Evolutionary conservation across 305 asterid species (phyloP).

Genomic region (Plantago coronopus): DNA sequence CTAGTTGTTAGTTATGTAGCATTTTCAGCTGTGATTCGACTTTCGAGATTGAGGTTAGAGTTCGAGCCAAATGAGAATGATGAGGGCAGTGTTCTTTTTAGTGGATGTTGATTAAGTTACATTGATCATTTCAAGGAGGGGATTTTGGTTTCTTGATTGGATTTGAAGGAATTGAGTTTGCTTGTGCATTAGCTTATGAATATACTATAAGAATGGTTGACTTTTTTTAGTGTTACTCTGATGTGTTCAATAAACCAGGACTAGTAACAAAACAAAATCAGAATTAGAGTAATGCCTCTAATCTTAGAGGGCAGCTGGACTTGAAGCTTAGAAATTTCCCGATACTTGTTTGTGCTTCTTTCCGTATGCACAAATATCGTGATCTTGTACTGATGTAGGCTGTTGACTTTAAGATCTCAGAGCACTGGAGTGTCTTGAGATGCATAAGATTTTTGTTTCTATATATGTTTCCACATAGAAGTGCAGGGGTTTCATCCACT

Average conservation of each 20-base stretch:
- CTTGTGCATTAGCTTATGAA: background rate
- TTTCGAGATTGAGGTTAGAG: too few species aligned
- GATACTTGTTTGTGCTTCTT: background rate
- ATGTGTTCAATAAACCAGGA: background rate
- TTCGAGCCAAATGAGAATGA: background rate
- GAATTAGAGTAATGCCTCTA: too few species aligned
- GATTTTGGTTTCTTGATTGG: background rate
- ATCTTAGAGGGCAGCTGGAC: background rate
- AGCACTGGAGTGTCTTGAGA: too few species aligned
- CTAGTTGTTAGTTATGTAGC: too few species aligned
- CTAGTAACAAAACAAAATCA: background rate
- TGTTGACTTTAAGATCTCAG: too few species aligned
- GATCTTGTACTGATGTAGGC: too few species aligned
- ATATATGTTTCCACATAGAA: too few species aligned
- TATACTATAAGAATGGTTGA: conserved; percentile 2
- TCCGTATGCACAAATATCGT: too few species aligned
- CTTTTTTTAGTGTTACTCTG: conserved; percentile 3
- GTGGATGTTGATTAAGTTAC: background rate
- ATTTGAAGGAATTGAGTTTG: conserved; percentile 1
- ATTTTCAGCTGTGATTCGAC: too few species aligned
- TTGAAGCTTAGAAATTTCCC: background rate
- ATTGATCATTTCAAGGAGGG: background rate
- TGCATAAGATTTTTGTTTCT: too few species aligned
- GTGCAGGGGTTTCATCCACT: too few species aligned
- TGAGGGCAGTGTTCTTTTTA: background rate